Conservation (phyloP, 2,329 filamentous ascomycete species). For the Fusarium sp. region DNA sequence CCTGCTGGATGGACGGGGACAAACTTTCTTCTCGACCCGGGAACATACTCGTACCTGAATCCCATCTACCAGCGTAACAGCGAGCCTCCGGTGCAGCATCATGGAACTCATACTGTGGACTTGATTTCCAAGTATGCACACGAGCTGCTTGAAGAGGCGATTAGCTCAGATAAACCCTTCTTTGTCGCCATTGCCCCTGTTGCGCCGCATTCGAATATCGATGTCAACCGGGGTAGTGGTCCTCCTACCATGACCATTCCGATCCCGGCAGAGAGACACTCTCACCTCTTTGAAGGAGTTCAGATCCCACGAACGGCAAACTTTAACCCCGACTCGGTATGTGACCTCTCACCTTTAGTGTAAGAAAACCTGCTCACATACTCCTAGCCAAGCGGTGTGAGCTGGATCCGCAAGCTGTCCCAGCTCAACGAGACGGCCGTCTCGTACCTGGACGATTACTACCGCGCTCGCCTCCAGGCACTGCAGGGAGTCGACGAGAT, state of each 20-base stretch:
- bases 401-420: constrained; percentile 57
- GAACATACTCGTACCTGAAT: constrained; percentile 58
- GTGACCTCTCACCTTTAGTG: constrained; percentile 5
- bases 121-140: constrained; percentile 68
- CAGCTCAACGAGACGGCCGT: constrained; percentile 54
- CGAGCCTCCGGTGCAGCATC: constrained; percentile 43
- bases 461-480: constrained; percentile 61
- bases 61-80: constrained; percentile 59
- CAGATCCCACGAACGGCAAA: constrained; percentile 70
- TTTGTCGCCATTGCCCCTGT: constrained; percentile 75
- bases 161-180: constrained; percentile 67
- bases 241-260: constrained; percentile 48
- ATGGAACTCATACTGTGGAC: constrained; percentile 59
- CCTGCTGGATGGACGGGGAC: constrained; percentile 67
- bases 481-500: constrained; percentile 68
- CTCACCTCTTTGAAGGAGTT: constrained; percentile 68
- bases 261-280: constrained; percentile 69
- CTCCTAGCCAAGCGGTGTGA: constrained; percentile 49
- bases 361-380: not conserved
- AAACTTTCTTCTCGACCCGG: constrained; percentile 50
- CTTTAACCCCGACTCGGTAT: constrained; percentile 72
- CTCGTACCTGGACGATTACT: constrained; percentile 61
- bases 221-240: constrained; percentile 4
- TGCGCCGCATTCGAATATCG: constrained; percentile 71
- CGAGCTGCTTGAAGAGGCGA: constrained; percentile 70